Percentiles rank a stretch among this genome's conserved stretches.
phyloP scores from a whole-genome alignment of 176 grass and related monocot species.

The Musa acuminata region DNA sequence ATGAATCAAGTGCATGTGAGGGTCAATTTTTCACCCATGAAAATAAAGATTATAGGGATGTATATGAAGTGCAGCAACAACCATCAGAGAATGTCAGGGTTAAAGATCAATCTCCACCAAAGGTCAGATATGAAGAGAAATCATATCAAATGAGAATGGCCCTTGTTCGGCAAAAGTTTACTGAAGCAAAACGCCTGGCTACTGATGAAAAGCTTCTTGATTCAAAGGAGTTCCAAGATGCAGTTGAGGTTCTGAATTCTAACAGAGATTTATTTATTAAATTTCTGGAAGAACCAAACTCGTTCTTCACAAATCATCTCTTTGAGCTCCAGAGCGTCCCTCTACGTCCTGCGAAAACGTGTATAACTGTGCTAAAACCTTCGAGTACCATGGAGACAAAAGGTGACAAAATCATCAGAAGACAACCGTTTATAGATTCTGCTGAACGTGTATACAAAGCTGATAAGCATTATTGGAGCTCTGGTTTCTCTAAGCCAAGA shows the following conservation, averaged over 20 bases:
- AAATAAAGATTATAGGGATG: constrained; percentile 13
- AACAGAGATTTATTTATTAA: constrained; percentile 81
- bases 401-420: constrained; percentile 17
- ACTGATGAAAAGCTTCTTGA: constrained; percentile 77
- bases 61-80: constrained; percentile 17
- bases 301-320: constrained; percentile 19
- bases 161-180: constrained; percentile 71
- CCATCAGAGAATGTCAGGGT: constrained; percentile 22
- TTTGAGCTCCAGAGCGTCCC: constrained; percentile 26
- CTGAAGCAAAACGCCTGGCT: constrained; percentile 68
- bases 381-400: constrained; percentile 47
- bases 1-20: constrained; percentile 19
- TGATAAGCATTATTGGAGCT: constrained; percentile 25
- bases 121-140: constrained; percentile 27
- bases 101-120: constrained; percentile 9
- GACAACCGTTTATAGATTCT: constrained; percentile 39
- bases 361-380: constrained; percentile 86
- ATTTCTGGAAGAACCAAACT: constrained; percentile 60
- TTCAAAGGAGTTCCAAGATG: constrained; percentile 78
- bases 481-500: constrained; percentile 29
- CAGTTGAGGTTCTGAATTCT: constrained; percentile 77
- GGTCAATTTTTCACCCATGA: not conserved
- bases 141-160: constrained; percentile 70
- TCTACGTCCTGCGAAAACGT: constrained; percentile 39
- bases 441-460: constrained; percentile 27